Evolutionary conservation across 2,329 filamentous ascomycete genomes (phyloP), one percentile per base, ranked within the genome.

Genomic region (Phaeoacremonium minimum): DNA sequence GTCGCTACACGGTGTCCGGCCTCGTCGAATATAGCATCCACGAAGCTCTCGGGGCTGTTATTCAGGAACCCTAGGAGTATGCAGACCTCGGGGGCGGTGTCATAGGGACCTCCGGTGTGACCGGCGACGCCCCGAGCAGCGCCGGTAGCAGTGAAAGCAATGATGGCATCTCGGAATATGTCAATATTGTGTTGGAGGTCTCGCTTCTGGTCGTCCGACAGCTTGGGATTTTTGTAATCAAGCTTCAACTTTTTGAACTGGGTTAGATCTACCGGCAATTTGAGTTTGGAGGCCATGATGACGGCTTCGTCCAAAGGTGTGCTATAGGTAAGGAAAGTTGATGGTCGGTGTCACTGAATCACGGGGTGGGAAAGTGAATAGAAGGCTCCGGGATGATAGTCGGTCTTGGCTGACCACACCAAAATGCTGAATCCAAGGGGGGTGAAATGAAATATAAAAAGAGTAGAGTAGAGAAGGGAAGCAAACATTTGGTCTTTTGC

Each of bases 1-100:
- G 59, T 63, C 6, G 59, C 60, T n/a, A 63, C 59, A 34, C 59
- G 50, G 44, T 63, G 60, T 9, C 60, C 60, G 2, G 60, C 56
- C 37, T 63, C 60, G 28, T 63, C 60, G 38, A 56, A 63, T 14
- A 63, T 37, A 6, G 57, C 49, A 22, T 60, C 53, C 7, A 58
- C 41, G 43, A 51, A 62, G 32, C 46, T 47, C 12, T 51, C 50
- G 2, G 57, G 51, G 32, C 54, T 57, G 31, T 46, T 50, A 16
- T 57, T 53, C 19, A 63, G 57, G 38, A 63, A 52, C 6, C 51
- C 58, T 13, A 60, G 48, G 18, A 63, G 46, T 22, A 63, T 59
- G 36, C 59, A 63, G 16, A 63, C 59, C 50, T 63, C 60, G 4
- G 60, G 60, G 1, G 58, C 48, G 4, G 60, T 63, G 38, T 63